Evolutionary conservation across 345 rosid species (phyloP).

Genomic region (Citrus sinensis): DNA sequence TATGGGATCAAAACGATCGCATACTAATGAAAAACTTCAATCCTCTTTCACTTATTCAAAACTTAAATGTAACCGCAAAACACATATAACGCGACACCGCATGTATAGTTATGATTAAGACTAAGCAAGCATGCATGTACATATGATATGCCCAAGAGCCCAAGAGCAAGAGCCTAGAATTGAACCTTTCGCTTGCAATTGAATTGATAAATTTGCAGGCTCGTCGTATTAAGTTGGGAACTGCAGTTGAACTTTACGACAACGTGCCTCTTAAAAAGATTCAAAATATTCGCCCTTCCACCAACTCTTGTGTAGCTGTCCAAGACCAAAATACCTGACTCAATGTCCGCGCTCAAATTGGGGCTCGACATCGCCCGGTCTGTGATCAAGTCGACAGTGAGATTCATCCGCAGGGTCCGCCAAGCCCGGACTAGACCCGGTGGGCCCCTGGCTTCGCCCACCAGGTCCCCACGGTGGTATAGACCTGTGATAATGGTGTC

Average conservation of each 20-base stretch:
- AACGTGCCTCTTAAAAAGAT: conserved; percentile 42
- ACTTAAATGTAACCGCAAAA: background rate
- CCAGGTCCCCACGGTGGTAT: conserved; percentile 49
- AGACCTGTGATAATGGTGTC: conserved; percentile 55
- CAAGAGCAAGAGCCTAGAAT: conserved; percentile 16
- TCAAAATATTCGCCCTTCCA: conserved; percentile 57
- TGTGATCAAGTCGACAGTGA: conserved; percentile 50
- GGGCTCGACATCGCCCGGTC: conserved; percentile 38
- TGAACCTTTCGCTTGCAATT: conserved; percentile 53
- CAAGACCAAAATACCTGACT: conserved; percentile 46
- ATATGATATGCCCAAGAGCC: too few species aligned
- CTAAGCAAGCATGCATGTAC: too few species aligned
- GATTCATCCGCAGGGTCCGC: conserved; percentile 60
- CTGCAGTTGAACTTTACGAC: conserved; percentile 66
- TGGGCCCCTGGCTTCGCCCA: conserved; percentile 76
- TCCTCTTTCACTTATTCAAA: background rate
- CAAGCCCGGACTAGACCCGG: conserved; percentile 55
- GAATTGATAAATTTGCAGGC: conserved; percentile 34
- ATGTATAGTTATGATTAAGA: too few species aligned
- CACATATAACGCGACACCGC: background rate
- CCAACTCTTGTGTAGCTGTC: conserved; percentile 54
- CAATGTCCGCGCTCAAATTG: conserved; percentile 34
- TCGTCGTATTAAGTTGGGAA: conserved; percentile 42
- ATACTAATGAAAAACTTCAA: background rate
- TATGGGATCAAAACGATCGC: background rate